phyloP scores from a whole-genome alignment of 2,329 filamentous ascomycete genomes.

The Fusarium hainanense region DNA sequence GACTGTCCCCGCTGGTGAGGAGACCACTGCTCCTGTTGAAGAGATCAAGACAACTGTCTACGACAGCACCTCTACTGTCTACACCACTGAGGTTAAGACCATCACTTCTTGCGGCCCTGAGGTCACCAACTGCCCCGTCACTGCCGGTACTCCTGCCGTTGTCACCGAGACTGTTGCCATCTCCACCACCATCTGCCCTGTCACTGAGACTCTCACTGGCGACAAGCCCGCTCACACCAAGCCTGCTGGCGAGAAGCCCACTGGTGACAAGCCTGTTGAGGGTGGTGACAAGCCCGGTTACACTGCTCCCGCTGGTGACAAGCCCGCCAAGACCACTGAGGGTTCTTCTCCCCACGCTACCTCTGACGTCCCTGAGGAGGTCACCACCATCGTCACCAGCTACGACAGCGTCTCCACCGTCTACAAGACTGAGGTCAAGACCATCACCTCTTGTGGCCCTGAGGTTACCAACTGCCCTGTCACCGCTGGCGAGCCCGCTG shows the following conservation, averaged over 20 bases:
- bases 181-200: constrained; percentile 71
- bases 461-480: constrained; percentile 61
- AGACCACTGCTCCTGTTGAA: constrained; percentile 42
- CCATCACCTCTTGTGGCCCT: constrained; percentile 42
- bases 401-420: constrained; percentile 27
- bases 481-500: constrained; percentile 39
- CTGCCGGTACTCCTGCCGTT: constrained; percentile 57
- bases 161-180: constrained; percentile 66
- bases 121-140: constrained; percentile 63
- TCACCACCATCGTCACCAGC: constrained; percentile 33
- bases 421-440: constrained; percentile 35
- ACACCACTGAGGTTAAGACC: constrained; percentile 61
- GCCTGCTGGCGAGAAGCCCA: constrained; percentile 24
- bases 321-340: constrained; percentile 31
- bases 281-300: constrained; percentile 20
- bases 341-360: constrained; percentile 39
- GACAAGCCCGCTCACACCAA: constrained; percentile 26
- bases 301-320: constrained; percentile 26
- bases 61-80: constrained; percentile 62
- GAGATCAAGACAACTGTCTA: constrained; percentile 51
- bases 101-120: constrained; percentile 61
- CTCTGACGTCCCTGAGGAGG: constrained; percentile 40
- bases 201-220: constrained; percentile 60
- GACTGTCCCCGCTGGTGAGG: not conserved
- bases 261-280: constrained; percentile 27